Conservation (phyloP, 2,329 filamentous ascomycete species). For the Epichloe aotearoae region DNA sequence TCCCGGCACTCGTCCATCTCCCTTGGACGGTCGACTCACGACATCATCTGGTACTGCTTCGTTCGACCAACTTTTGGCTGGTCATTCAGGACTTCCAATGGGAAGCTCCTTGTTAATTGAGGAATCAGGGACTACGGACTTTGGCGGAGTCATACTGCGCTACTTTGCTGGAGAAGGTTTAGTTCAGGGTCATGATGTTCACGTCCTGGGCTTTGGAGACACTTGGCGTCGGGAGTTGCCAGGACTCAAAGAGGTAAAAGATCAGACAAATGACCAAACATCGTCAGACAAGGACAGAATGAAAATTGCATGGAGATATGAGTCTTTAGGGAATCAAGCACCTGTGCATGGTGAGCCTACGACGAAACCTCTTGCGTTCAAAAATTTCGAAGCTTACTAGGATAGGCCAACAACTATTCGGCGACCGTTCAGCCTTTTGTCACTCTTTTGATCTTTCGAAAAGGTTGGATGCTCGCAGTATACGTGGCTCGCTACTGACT, state of each 20-base stretch:
- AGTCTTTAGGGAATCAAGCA: conserved; percentile 53
- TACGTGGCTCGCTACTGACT: conserved; percentile 34
- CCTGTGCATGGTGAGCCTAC: not conserved
- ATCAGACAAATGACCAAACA: conserved; percentile 25
- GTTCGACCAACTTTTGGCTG: conserved; percentile 71
- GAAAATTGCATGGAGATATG: conserved; percentile 99
- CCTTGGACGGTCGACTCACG: conserved; percentile 72
- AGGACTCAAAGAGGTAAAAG: conserved; percentile 40
- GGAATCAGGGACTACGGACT: conserved; percentile 89
- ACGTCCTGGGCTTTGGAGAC: conserved; percentile 69
- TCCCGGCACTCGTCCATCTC: conserved; percentile 62
- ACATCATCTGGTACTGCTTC: conserved; percentile 86
- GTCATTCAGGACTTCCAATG: conserved; percentile 72
- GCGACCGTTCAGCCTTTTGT: conserved; percentile 36
- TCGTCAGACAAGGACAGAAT: conserved; percentile 56
- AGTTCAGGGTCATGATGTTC: conserved; percentile 78
- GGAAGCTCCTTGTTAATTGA: conserved; percentile 72
- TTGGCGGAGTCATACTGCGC: conserved; percentile 67
- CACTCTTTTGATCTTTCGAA: conserved; percentile 62
- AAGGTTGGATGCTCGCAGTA: conserved; percentile 37
- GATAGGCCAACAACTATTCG: conserved; percentile 2
- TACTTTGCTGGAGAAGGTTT: conserved; percentile 92
- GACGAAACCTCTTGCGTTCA: not conserved
- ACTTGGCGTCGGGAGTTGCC: conserved; percentile 76
- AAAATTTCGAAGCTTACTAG: not conserved